Conservation (phyloP, 495 filamentous ascomycete genomes). For the Penicillium coprophilum region DNA sequence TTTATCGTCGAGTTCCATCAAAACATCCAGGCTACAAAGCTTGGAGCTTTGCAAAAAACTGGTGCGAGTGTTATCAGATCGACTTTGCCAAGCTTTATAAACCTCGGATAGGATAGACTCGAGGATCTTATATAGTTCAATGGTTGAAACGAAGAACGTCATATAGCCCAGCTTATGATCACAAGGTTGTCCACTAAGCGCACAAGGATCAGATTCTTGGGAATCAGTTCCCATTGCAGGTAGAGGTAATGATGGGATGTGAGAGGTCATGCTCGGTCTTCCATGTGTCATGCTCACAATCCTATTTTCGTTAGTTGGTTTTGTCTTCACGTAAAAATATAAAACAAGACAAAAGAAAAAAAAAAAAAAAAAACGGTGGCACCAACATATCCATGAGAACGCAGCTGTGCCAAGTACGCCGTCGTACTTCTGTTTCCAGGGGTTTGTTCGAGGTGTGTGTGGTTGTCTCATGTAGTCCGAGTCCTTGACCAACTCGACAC, state of each 20-base stretch:
- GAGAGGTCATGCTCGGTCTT: constrained; percentile 45
- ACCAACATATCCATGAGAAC: constrained; percentile 49
- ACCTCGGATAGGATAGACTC: constrained; percentile 44
- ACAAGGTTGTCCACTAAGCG: constrained; percentile 22
- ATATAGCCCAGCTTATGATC: constrained; percentile 29
- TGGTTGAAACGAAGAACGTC: constrained; percentile 42
- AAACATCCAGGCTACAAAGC: constrained; percentile 36
- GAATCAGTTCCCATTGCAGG: constrained; percentile 25
- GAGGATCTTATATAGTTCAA: constrained; percentile 44
- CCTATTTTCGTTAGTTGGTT: constrained; percentile 23
- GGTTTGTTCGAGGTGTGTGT: constrained; percentile 24
- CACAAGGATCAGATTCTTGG: constrained; percentile 22
- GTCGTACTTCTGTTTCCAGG: constrained; percentile 42
- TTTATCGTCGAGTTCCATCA: constrained; percentile 43
- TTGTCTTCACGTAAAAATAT: too few species aligned
- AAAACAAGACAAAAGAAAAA: too few species aligned
- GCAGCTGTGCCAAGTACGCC: constrained; percentile 51
- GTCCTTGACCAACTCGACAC: constrained; percentile 46
- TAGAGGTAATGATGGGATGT: constrained; percentile 33
- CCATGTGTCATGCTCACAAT: constrained; percentile 52
- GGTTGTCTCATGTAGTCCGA: constrained; percentile 45
- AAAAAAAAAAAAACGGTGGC: not conserved
- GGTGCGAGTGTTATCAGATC: constrained; percentile 17
- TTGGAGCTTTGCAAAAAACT: constrained; percentile 11
- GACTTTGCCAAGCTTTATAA: constrained; percentile 41